Base-by-base conservation (phyloP, 2,329 filamentous ascomycete genomes). In the Alternaria metachromatica region DNA sequence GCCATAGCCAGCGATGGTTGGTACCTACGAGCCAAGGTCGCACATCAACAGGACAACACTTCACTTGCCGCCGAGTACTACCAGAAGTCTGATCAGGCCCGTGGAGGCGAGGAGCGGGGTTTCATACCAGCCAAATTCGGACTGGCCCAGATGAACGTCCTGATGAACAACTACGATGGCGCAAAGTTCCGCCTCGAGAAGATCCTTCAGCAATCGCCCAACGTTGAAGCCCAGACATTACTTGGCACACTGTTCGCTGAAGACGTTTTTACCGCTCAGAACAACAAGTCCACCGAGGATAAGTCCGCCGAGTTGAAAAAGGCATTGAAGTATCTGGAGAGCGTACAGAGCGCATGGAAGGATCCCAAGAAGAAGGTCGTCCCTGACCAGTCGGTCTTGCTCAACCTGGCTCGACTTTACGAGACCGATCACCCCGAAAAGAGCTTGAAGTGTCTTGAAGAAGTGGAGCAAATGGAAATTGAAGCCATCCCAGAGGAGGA, bases 1-100 rank as follows among this genome's bases (percentile, higher is more conserved):
- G 93, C 94, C 4, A 93, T 98, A 78, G 95, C 95, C 23, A 97
- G 95, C 81, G 96, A 99, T 77, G 96, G 96, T 37, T 98, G 95
- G 94, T 99, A 97, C 80, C 83, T 98, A 9, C 87, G 98, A 44
- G 96, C 94, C 26, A 87, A 94, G 64, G 97, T 97, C 78, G 93
- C 95, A 67, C 96, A 99, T 77, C 93, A 93, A 70, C 87, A 89
- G 62, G 91, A 91, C 45, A 90, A 97, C 62, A 81, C 88, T 7
- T 86, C 90, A 20, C 90, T 89, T 60, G 95, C 96, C 2, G 88
- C 87, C 20, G 93, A 97, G 73, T 97, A 91, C 80, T 99, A 99
- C 80, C 89, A 90, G 59, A 90, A 92, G 70, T 92, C 96, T 2
- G 96, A 99, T 78, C 92, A 96, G 78, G 94, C 96, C 41, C 88